phyloP scores from a whole-genome alignment of 2,329 filamentous ascomycete genomes.

The Xylariomycetidae sp. region DNA sequence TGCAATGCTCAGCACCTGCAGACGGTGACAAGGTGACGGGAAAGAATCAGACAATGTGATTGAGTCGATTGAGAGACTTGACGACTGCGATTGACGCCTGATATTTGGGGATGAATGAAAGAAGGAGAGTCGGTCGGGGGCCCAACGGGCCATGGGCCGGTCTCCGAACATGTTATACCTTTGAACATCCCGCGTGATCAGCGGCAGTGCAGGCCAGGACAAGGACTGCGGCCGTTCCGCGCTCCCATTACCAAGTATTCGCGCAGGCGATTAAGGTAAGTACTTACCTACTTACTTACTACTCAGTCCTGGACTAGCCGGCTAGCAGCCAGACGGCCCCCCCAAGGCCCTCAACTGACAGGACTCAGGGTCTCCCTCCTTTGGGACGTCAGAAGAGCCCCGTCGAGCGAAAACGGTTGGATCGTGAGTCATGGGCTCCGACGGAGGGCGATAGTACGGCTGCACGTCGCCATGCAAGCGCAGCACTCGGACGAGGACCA shows the following conservation, averaged over 20 bases:
- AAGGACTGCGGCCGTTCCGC: too few species aligned
- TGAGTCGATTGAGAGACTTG: background rate
- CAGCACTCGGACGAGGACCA: slow-evolving; percentile 12
- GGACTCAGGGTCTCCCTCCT: background rate
- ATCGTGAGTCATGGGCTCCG: slow-evolving; percentile 24
- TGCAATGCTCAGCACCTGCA: slow-evolving; percentile 21
- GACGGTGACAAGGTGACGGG: background rate
- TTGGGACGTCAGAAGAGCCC: slow-evolving; percentile 22
- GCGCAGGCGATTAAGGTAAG: too few species aligned
- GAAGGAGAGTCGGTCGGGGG: slow-evolving; percentile 17
- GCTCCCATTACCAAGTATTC: slow-evolving; percentile 7
- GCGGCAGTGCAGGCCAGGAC: background rate
- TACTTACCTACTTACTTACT: too few species aligned
- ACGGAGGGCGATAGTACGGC: slow-evolving; percentile 14
- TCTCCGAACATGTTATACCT: slow-evolving; percentile 26
- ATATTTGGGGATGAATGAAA: slow-evolving; percentile 16
- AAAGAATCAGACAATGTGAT: background rate
- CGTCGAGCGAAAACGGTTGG: slow-evolving; percentile 23
- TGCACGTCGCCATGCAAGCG: slow-evolving; percentile 25
- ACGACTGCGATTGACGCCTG: slow-evolving; percentile 17
- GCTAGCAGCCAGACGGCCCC: too few species aligned
- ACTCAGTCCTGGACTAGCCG: too few species aligned
- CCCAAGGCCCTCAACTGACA: background rate
- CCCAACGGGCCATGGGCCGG: slow-evolving; percentile 17
- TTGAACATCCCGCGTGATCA: slow-evolving; percentile 16